A percentile compares a stretch with the other conserved stretches of the same genome.
phyloP scores from a whole-genome alignment of 345 rosid genomes.

The Bruguiera gymnorhiza region DNA sequence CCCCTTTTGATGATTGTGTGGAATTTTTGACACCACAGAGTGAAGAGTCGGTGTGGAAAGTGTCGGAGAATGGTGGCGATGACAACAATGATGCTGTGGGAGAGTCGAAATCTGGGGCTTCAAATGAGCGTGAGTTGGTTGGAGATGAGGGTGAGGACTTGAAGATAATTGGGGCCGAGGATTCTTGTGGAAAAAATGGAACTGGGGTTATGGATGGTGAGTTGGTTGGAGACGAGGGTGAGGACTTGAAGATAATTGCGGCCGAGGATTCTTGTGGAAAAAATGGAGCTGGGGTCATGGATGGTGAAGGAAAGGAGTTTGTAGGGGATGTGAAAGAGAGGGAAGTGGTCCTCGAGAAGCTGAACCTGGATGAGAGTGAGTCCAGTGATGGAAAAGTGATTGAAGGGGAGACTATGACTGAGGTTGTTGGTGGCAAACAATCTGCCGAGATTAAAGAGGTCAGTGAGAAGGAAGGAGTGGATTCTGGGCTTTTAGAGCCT shows the following conservation, averaged over 20 bases:
- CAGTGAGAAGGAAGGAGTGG: not conserved
- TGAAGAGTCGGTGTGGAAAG: slow-evolving; percentile 24
- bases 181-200: slow-evolving; percentile 23
- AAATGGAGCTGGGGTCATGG: slow-evolving; percentile 28
- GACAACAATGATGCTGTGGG: slow-evolving; percentile 24
- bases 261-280: slow-evolving; percentile 18
- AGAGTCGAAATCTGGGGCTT: slow-evolving; percentile 16
- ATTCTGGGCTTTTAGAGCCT: not conserved
- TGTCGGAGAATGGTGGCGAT: slow-evolving; percentile 12
- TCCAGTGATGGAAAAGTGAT: slow-evolving; percentile 26
- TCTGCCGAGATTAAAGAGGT: not conserved
- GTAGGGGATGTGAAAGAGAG: slow-evolving; percentile 18
- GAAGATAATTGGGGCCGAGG: slow-evolving; percentile 19
- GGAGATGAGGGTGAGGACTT: slow-evolving; percentile 21
- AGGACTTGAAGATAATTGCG: slow-evolving; percentile 22
- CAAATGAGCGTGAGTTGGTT: slow-evolving; percentile 24
- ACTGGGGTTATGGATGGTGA: slow-evolving; percentile 26
- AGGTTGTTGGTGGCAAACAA: slow-evolving; percentile 10
- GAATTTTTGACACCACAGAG: slow-evolving; percentile 21
- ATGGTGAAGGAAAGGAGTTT: slow-evolving; percentile 33
- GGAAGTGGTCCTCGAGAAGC: slow-evolving; percentile 17
- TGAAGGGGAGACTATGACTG: slow-evolving; percentile 17
- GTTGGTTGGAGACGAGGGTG: slow-evolving; percentile 9
- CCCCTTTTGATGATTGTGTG: slow-evolving; percentile 20
- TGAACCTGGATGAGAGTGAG: slow-evolving; percentile 19